phyloP scores from a whole-genome alignment of 1,284 basidiomycete species.

The Erythrobasidium hasegawianum region DNA sequence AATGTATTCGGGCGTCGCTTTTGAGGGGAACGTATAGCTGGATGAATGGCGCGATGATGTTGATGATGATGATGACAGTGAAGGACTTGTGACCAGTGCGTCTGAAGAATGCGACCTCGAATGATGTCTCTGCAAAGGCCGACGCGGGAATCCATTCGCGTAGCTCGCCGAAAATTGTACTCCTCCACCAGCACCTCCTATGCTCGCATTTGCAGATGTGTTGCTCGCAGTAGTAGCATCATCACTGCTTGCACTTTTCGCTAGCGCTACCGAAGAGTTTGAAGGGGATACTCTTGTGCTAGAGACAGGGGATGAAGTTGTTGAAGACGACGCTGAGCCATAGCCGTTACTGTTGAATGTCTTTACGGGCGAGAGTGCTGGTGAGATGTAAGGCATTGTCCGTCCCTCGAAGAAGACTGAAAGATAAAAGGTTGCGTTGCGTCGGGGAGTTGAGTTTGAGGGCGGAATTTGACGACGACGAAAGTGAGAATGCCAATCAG shows the following conservation, averaged over 20 bases:
- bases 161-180: not conserved
- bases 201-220: not conserved
- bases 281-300: constrained; percentile 15
- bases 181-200: too few relatives aligned
- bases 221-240: not conserved
- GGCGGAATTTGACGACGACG: too few relatives aligned
- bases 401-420: too few relatives aligned
- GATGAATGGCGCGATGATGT: not conserved
- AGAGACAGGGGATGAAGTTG: constrained; percentile 1
- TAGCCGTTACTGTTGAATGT: constrained; percentile 8
- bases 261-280: not conserved
- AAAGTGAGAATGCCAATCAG: too few relatives aligned
- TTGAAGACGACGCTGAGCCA: not conserved
- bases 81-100: constrained; percentile 9
- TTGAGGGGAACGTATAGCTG: not conserved
- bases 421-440: too few relatives aligned
- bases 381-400: constrained; percentile 34
- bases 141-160: not conserved
- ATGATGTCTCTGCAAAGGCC: constrained; percentile 22
- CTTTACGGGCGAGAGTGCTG: constrained; percentile 27
- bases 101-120: constrained; percentile 28
- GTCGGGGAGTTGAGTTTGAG: too few relatives aligned
- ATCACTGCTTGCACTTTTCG: not conserved
- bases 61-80: not conserved
- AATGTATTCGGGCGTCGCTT: constrained; percentile 31